phyloP scores from a whole-genome alignment of 2,329 filamentous ascomycete genomes.

The Colletotrichum abscissum region DNA sequence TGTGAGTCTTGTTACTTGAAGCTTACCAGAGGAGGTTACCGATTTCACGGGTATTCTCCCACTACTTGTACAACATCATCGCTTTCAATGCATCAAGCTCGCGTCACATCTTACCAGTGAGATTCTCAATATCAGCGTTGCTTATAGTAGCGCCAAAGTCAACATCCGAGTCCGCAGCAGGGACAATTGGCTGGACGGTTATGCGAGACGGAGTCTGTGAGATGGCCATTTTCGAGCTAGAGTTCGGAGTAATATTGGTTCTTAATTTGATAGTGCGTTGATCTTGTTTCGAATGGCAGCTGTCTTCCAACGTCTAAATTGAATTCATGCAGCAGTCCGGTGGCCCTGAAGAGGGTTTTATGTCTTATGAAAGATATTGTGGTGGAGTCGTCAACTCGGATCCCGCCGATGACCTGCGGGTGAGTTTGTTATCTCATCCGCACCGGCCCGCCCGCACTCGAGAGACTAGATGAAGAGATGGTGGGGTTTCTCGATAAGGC shows the following conservation, averaged over 20 bases:
- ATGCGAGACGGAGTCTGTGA: constrained; percentile 15
- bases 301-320: background rate
- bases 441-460: constrained; percentile 16
- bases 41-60: constrained; percentile 69
- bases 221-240: background rate
- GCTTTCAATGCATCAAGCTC: constrained; percentile 19
- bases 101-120: constrained; percentile 63
- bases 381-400: constrained; percentile 21
- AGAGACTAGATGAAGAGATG: background rate
- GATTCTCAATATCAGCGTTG: constrained; percentile 69
- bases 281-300: background rate
- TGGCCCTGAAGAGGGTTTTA: background rate
- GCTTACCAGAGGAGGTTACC: constrained; percentile 69
- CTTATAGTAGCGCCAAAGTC: constrained; percentile 71
- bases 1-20: background rate
- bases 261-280: background rate
- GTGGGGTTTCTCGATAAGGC: constrained; percentile 6
- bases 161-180: constrained; percentile 51
- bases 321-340: background rate
- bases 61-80: constrained; percentile 36
- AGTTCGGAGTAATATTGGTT: background rate
- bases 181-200: constrained; percentile 51
- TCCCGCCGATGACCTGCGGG: constrained; percentile 25
- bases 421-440: constrained; percentile 12
- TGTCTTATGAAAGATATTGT: background rate